phyloP scores from a whole-genome alignment of 345 rosid genomes.

The Gynandropsis gynandra region DNA sequence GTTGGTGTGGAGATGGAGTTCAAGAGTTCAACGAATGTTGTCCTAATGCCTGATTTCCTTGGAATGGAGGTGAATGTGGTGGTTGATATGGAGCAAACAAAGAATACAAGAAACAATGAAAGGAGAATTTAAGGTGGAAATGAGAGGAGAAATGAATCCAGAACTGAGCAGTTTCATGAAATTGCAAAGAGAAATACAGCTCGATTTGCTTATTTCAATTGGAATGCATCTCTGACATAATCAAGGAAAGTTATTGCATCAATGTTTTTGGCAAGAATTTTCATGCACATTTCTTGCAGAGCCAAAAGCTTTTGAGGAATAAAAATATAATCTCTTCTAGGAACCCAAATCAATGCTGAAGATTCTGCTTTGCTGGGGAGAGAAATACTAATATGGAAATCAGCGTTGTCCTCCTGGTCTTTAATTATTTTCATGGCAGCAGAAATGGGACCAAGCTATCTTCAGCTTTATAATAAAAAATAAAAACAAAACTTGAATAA shows the following conservation, averaged over 20 bases:
- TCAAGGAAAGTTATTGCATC: conserved; percentile 80
- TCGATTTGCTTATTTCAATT: too few species aligned
- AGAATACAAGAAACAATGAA: too few species aligned
- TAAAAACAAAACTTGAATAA: too few species aligned
- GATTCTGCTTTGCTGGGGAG: conserved; percentile 20
- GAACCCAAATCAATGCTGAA: conserved; percentile 50
- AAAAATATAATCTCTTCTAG: conserved; percentile 27
- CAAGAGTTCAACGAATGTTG: too few species aligned
- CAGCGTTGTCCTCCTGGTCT: conserved; percentile 44
- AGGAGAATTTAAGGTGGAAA: too few species aligned
- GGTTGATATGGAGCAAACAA: too few species aligned
- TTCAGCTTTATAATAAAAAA: conserved; percentile 39
- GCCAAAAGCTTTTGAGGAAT: conserved; percentile 18
- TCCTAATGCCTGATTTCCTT: too few species aligned
- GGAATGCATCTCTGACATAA: conserved; percentile 56
- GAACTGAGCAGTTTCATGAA: too few species aligned
- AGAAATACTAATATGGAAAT: conserved; percentile 7
- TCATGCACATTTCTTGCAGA: conserved; percentile 47
- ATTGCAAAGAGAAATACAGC: too few species aligned
- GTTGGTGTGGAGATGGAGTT: too few species aligned
- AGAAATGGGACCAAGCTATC: conserved; percentile 98
- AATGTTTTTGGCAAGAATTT: conserved; percentile 55
- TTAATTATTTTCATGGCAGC: conserved; percentile 88
- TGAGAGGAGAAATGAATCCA: too few species aligned
- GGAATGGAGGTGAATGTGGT: too few species aligned